Conservation (phyloP, 148 eudicot genomes). For the Silene uniflora region DNA sequence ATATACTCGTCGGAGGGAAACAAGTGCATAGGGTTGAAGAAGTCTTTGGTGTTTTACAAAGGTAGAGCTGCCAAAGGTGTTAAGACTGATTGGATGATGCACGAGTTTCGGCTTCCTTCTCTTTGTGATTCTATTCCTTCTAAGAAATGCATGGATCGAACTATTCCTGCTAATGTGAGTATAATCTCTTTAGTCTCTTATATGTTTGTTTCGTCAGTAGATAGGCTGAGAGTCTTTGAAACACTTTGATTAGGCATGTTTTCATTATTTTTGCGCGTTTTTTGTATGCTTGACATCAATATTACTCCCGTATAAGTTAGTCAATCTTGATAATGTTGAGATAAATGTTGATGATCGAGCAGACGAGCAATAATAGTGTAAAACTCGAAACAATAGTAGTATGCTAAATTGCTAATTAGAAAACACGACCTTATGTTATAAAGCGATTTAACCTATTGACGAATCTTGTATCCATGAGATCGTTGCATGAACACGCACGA, state of each 20-base stretch:
- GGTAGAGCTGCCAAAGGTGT: slow-evolving; percentile 91
- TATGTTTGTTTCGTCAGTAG: too few species aligned
- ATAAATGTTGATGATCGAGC: too few species aligned
- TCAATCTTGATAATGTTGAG: too few species aligned
- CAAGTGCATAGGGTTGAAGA: slow-evolving; percentile 87
- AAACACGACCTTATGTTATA: not conserved
- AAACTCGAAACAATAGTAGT: too few species aligned
- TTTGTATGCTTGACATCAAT: too few species aligned
- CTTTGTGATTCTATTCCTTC: slow-evolving; percentile 33
- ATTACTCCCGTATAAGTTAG: too few species aligned
- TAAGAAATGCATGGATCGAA: slow-evolving; percentile 45
- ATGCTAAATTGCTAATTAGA: too few species aligned
- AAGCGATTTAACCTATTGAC: not conserved
- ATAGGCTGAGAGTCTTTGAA: too few species aligned
- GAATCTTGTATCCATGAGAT: not conserved
- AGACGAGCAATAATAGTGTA: too few species aligned
- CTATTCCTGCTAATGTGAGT: slow-evolving; percentile 38
- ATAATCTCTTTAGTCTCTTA: too few species aligned
- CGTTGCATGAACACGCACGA: not conserved
- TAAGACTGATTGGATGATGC: slow-evolving; percentile 99
- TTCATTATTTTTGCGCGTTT: too few species aligned
- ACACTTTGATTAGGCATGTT: too few species aligned
- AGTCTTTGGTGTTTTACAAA: slow-evolving; percentile 88
- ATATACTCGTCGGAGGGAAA: slow-evolving; percentile 66
- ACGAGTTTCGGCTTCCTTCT: slow-evolving; percentile 91